Conservation (phyloP, 495 filamentous ascomycete genomes). For the Cercophora sp. region DNA sequence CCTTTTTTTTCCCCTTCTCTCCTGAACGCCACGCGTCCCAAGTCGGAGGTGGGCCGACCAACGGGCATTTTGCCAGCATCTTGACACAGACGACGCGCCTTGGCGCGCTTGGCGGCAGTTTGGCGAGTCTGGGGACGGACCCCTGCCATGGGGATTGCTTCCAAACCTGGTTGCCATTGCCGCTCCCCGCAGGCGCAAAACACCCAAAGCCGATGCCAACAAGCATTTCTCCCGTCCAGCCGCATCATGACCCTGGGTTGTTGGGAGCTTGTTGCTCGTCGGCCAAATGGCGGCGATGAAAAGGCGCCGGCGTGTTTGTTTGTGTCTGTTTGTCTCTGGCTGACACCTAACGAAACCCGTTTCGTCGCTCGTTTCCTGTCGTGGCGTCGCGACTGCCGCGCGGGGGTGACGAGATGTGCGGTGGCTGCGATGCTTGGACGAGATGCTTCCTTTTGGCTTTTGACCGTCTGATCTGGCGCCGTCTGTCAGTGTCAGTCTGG, state of each 20-base stretch:
- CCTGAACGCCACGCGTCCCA: neutral
- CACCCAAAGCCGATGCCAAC: too few species aligned
- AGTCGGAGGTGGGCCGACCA: neutral
- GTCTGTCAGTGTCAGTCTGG: too few species aligned
- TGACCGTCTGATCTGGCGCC: too few species aligned
- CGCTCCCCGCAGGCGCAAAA: too few species aligned
- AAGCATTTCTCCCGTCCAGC: too few species aligned
- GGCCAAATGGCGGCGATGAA: too few species aligned
- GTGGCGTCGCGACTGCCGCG: neutral
- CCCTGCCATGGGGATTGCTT: neutral
- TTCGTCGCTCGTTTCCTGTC: neutral
- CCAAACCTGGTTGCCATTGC: neutral
- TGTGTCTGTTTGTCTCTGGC: conserved; percentile 5
- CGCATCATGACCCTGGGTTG: too few species aligned
- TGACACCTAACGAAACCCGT: neutral
- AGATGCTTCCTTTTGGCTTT: too few species aligned
- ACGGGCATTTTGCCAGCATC: neutral
- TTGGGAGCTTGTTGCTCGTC: too few species aligned
- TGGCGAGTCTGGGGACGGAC: conserved; percentile 1
- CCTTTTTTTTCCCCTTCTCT: neutral
- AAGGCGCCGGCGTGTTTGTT: too few species aligned
- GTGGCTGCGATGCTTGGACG: too few species aligned
- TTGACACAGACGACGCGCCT: conserved; percentile 2
- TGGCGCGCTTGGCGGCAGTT: conserved; percentile 2
- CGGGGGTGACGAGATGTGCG: neutral